A percentile compares a stretch with the other conserved stretches of the same genome.
These are phyloP conservation scores for Cyberlindnera galapagoensis DNA, from an alignment of 805 yeast genomes.

Conservation along the genomic window DNA sequence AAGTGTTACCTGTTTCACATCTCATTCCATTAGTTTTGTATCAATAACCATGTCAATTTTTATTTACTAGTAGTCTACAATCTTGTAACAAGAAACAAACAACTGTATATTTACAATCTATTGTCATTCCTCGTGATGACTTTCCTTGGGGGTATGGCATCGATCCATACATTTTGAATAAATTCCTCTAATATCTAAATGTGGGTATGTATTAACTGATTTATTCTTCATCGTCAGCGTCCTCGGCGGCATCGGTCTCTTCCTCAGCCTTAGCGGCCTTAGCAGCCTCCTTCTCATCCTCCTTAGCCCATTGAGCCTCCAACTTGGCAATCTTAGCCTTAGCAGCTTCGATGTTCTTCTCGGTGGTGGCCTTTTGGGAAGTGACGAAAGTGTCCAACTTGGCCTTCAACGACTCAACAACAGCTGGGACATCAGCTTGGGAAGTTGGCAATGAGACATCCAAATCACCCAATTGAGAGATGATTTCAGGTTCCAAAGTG, in stretches of 20 bases:
- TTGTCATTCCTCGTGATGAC: too few relatives aligned
- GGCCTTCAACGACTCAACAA: constrained; percentile 60
- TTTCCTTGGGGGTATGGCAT: too few relatives aligned
- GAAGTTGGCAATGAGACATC: constrained; percentile 74
- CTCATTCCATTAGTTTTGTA: too few relatives aligned
- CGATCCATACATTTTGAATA: too few relatives aligned
- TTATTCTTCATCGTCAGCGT: constrained; percentile 13
- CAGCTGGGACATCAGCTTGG: constrained; percentile 59
- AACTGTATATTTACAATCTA: too few relatives aligned
- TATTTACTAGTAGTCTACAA: too few relatives aligned
- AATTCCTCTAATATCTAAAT: not conserved
- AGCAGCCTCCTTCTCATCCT: constrained; percentile 34
- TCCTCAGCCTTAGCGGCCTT: constrained; percentile 12
- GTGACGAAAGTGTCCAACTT: constrained; percentile 63
- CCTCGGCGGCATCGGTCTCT: constrained; percentile 7
- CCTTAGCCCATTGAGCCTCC: constrained; percentile 44
- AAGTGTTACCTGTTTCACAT: constrained; percentile 1
- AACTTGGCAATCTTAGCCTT: constrained; percentile 69
- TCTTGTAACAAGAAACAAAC: too few relatives aligned
- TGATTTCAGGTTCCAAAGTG: constrained; percentile 72
- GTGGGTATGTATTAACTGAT: constrained; percentile 1
- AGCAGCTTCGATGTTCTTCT: constrained; percentile 67
- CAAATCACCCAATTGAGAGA: constrained; percentile 70
- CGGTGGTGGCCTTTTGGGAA: constrained; percentile 77
- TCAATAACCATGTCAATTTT: too few relatives aligned